A percentile compares a stretch with the other conserved stretches of the same genome.
Evolutionary conservation across 768 basidiomycete genomes (phyloP).

Genomic region (Tricholoma furcatifolium): DNA sequence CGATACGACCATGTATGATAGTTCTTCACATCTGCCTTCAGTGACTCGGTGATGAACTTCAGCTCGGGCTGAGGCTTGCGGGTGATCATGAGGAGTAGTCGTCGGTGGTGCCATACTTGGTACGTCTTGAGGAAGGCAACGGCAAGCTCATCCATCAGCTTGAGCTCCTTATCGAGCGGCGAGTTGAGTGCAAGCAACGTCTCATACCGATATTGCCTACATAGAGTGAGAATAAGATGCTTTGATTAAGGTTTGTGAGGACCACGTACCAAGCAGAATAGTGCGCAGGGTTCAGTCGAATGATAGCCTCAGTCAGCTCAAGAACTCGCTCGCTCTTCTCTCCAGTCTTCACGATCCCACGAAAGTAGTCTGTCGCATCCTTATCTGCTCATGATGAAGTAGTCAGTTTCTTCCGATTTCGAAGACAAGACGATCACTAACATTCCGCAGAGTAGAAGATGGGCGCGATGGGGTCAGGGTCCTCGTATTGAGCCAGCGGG

Average conservation of each 20-base stretch:
- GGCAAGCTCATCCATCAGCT: slow-evolving; percentile 86
- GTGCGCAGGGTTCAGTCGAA: slow-evolving; percentile 91
- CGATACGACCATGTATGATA: slow-evolving; percentile 99
- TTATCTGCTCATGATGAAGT: slow-evolving; percentile 55
- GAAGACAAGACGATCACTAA: slow-evolving; percentile 37
- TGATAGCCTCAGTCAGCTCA: slow-evolving; percentile 84
- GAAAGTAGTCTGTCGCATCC: slow-evolving; percentile 91
- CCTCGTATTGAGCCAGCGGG: slow-evolving; percentile 82
- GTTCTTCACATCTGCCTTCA: slow-evolving; percentile 86
- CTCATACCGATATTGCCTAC: slow-evolving; percentile 93
- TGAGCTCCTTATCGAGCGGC: slow-evolving; percentile 74
- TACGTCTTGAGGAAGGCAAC: slow-evolving; percentile 88
- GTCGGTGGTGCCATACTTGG: slow-evolving; percentile 96
- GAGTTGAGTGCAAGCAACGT: slow-evolving; percentile 70
- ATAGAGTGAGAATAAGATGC: neutral
- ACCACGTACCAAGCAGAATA: slow-evolving; percentile 88
- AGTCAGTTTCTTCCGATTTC: neutral
- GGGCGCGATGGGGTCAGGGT: slow-evolving; percentile 75
- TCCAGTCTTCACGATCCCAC: slow-evolving; percentile 71
- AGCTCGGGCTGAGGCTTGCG: slow-evolving; percentile 67
- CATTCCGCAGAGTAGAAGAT: slow-evolving; percentile 92
- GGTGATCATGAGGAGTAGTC: slow-evolving; percentile 63
- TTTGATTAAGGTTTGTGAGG: neutral
- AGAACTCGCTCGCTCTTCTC: slow-evolving; percentile 85
- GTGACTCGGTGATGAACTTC: slow-evolving; percentile 69